Evolutionary conservation across 345 rosid species (phyloP), one percentile per base, ranked within the genome.

Genomic region (Punica granatum): DNA sequence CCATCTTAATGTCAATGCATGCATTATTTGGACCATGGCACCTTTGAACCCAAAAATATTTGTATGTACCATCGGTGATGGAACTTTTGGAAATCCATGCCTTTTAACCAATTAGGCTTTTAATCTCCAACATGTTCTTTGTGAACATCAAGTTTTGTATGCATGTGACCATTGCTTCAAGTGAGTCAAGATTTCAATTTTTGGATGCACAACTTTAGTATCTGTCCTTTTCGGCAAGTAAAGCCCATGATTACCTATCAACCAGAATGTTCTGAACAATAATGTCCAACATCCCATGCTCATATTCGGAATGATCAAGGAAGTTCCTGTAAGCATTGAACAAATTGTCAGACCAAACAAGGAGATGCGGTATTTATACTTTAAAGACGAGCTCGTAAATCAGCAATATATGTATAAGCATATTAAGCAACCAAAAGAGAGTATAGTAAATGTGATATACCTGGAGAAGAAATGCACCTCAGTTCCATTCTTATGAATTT

Each of bases 301-400:
- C 90, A 81, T 93, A 93, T 84, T 93, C 98, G 66, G 96, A 78
- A 80, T 93, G 98, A 75, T 89, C 90, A 74, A 93, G 85, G 72
- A 90, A 93, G 83, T 77, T 90, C 92, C 97, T 93, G 89, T 82
- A 26, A 3, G 26, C 34, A 56, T 28, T 28, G 34, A 19, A 13
- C 33, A 10, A 11, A 33, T 26, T 30, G 34, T 56, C 34, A 26
- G 18, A 28, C 33, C 16, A 56, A 26, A 30, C 1, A 4, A 19
- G 23, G 30, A 23, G 23, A 14, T 51, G 58, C 28, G n/a, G 9
- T 23, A 51, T 21, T n/a, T n/a, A n/a, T 18, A 48, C 21, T 48
- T 19, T 48, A 48, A 19, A 21, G 1, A 19, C 21, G 18, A 48
- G 58, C 23, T n/a, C 28, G 58, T 23, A 51, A 7, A 51, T 10